A percentile compares a stretch with the other conserved stretches of the same genome.
Evolutionary conservation across 257 asterid genomes (phyloP).

Genomic region (Euphrasia confusa): DNA sequence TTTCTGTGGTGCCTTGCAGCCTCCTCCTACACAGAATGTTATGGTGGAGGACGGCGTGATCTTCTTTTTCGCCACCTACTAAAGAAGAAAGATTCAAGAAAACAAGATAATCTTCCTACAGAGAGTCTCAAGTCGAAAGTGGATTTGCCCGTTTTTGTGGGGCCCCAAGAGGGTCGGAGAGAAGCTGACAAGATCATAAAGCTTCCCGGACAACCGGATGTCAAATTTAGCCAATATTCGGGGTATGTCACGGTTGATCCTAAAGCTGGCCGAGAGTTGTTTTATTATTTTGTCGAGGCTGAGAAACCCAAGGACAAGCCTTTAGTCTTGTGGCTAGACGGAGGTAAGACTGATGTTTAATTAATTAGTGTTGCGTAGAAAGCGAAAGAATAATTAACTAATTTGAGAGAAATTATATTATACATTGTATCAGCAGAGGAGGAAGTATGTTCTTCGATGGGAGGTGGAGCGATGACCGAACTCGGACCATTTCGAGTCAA

Average conservation of each 20-base stretch:
- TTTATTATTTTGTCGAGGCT: neutral
- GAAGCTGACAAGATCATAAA: conserved; percentile 20
- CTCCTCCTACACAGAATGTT: too few relatives aligned
- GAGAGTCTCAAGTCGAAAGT: too few relatives aligned
- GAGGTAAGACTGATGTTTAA: conserved; percentile 16
- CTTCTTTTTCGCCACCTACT: too few relatives aligned
- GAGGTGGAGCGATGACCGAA: conserved; percentile 56
- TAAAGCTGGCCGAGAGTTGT: neutral
- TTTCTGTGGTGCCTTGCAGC: too few relatives aligned
- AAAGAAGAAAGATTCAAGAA: too few relatives aligned
- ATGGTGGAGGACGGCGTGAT: too few relatives aligned
- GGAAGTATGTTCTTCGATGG: too few relatives aligned
- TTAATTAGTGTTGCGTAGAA: too few relatives aligned
- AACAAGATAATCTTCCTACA: too few relatives aligned
- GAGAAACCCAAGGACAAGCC: neutral
- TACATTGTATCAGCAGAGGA: too few relatives aligned
- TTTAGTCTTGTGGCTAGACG: neutral
- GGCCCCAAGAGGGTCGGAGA: conserved; percentile 27
- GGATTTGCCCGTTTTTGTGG: conserved; percentile 22
- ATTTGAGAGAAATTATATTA: too few relatives aligned
- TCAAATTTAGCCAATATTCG: neutral
- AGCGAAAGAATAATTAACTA: too few relatives aligned
- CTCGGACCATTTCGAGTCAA: conserved; percentile 67
- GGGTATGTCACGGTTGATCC: neutral
- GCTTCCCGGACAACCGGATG: conserved; percentile 33